phyloP scores from a whole-genome alignment of 345 rosid genomes.

The Salix viminalis region DNA sequence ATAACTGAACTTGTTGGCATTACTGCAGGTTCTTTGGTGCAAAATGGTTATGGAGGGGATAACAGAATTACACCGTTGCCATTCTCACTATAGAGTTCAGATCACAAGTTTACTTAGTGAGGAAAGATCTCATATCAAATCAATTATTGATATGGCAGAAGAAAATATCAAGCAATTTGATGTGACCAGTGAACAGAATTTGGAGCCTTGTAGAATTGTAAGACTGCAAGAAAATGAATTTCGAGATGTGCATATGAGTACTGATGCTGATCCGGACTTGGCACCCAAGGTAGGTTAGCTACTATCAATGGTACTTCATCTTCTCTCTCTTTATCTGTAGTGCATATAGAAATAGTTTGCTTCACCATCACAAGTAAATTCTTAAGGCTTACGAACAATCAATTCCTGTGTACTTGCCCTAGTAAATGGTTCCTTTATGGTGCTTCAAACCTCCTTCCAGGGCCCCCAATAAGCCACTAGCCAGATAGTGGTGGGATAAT shows the following conservation, averaged over 20 bases:
- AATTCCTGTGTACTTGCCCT: neutral
- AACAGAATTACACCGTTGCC: conserved; percentile 45
- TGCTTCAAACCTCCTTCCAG: neutral
- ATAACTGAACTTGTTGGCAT: conserved; percentile 23
- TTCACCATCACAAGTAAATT: neutral
- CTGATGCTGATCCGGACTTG: conserved; percentile 33
- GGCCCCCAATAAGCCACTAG: neutral
- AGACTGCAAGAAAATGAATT: conserved; percentile 51
- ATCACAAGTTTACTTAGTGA: conserved; percentile 56
- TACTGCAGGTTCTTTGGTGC: conserved; percentile 51
- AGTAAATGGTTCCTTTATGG: neutral
- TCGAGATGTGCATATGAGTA: conserved; percentile 50
- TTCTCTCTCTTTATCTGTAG: neutral
- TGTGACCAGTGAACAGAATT: conserved; percentile 27
- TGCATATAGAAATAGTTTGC: neutral
- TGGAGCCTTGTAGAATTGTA: conserved; percentile 28
- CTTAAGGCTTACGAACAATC: neutral
- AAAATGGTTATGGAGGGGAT: conserved; percentile 47
- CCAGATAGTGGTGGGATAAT: neutral
- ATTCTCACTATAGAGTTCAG: conserved; percentile 55
- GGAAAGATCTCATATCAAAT: conserved; percentile 49
- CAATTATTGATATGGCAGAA: conserved; percentile 37
- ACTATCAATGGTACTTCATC: neutral
- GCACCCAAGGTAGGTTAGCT: conserved; percentile 39
- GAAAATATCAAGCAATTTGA: conserved; percentile 42